Conservation (phyloP, 257 asterid species). For the Solanum clarkiae region DNA sequence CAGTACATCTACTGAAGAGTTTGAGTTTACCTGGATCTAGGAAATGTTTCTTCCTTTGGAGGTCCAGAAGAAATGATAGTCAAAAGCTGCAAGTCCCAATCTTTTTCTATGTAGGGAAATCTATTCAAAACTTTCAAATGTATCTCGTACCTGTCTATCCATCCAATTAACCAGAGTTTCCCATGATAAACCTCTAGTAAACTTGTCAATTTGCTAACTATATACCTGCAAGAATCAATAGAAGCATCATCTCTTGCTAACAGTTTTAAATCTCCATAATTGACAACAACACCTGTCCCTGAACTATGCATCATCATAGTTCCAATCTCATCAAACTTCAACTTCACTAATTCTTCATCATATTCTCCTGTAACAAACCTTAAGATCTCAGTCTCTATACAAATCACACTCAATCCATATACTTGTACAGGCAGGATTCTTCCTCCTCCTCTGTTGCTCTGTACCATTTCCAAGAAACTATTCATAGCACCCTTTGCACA, state of each 20-base stretch:
- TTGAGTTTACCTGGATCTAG: slow-evolving; percentile 64
- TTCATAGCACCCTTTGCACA: slow-evolving; percentile 43
- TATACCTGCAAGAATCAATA: slow-evolving; percentile 26
- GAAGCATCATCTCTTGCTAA: slow-evolving; percentile 22
- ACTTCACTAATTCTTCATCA: slow-evolving; percentile 36
- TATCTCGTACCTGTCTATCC: slow-evolving; percentile 43
- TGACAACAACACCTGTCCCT: slow-evolving; percentile 38
- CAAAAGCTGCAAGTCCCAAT: slow-evolving; percentile 64
- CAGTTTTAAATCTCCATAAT: slow-evolving; percentile 47
- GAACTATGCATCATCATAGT: slow-evolving; percentile 12
- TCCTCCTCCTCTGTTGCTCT: slow-evolving; percentile 8
- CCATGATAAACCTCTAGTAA: slow-evolving; percentile 28
- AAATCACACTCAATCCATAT: slow-evolving; percentile 40
- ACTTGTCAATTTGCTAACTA: slow-evolving; percentile 29
- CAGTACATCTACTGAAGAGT: background rate
- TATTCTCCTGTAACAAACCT: slow-evolving; percentile 38
- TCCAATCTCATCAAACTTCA: slow-evolving; percentile 43
- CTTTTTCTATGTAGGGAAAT: slow-evolving; percentile 64
- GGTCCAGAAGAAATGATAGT: slow-evolving; percentile 45
- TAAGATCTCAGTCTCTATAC: slow-evolving; percentile 39
- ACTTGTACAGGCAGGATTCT: slow-evolving; percentile 34
- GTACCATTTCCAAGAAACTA: slow-evolving; percentile 40
- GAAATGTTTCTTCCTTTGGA: slow-evolving; percentile 47
- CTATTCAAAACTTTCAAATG: slow-evolving; percentile 49
- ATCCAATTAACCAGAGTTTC: slow-evolving; percentile 64